Evolutionary conservation across 192 early-diverging fungal species (phyloP).

Genomic region (Helicostylum pulchrum): DNA sequence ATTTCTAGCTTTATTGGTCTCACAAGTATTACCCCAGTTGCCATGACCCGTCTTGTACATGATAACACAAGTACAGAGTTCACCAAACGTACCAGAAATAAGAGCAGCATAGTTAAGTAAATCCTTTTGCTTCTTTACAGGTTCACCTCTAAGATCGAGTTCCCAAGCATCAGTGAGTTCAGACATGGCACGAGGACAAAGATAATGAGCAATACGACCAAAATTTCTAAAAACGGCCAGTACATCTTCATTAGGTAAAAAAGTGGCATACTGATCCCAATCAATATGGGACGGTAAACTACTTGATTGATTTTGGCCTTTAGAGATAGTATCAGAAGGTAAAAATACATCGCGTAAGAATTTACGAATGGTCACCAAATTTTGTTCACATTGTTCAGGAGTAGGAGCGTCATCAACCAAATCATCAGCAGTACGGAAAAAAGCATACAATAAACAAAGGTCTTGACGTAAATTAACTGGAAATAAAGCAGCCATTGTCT

Average conservation of each 20-base stretch:
- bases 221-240: constrained; percentile 29
- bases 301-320: neutral
- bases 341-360: constrained; percentile 27
- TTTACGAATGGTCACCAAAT: constrained; percentile 18
- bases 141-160: constrained; percentile 22
- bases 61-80: constrained; percentile 36
- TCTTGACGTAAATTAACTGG: constrained; percentile 35
- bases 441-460: constrained; percentile 29
- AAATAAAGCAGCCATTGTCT: constrained; percentile 32
- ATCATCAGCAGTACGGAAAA: constrained; percentile 34
- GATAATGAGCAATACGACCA: constrained; percentile 27
- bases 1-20: constrained; percentile 6
- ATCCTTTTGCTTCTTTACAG: constrained; percentile 28
- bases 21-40: constrained; percentile 20
- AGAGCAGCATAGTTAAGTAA: constrained; percentile 30
- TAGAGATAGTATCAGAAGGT: neutral
- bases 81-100: constrained; percentile 37
- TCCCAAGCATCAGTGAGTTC: constrained; percentile 33
- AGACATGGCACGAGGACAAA: constrained; percentile 23
- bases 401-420: constrained; percentile 27
- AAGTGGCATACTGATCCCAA: constrained; percentile 22
- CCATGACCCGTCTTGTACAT: constrained; percentile 36
- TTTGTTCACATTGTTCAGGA: constrained; percentile 14
- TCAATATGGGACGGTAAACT: constrained; percentile 18
- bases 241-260: constrained; percentile 18